Base-by-base conservation (phyloP, 768 basidiomycete genomes). In the Cytidiella melzeri region DNA sequence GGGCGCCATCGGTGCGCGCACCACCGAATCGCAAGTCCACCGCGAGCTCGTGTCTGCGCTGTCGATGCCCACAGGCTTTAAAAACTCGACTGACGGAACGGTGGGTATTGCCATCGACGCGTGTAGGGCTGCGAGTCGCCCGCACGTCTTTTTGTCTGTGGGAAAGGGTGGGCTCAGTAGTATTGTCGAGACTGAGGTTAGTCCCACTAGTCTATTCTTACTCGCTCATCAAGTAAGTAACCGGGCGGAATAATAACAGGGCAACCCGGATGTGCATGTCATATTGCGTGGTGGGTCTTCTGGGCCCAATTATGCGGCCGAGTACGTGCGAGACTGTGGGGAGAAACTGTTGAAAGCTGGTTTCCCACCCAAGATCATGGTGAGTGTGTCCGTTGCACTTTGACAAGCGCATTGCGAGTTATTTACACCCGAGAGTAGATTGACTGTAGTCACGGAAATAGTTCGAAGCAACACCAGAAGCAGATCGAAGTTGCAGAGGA, bases 21-120 rank as follows among this genome's bases (percentile, higher is more conserved):
- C 92, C 11, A 94, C 93, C 0, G 92, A 95, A 65, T 91, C 87
- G 3, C 87, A 95, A 64, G 90, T 95, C 13, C 92, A 95, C 63
- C 84, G 92, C 41, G 92, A 95, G 67, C 75, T 95, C 13, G 80
- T 81, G 9, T 87, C 84, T 4, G 89, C 84, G 1, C 73, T 95
- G n/a, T 91, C 88, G 13, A 92, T 95, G 88, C 87, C 90, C 2
- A 92, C 93, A 4, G 96, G 96, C 6, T 98, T 99, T 81, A 99
- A 99, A 71, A 99, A 99, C 61, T 90, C 90, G 10, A 98, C 95
- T 1, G 96, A 98, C 58, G 96, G 96, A 34, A 84, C 83, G 24
- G 80, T 95, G 38, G 81, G 83, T 43, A 88, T 97, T 55, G 94
- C 96, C 0, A 78, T 98, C 40, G 94, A 99, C 67, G 95, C 95